These are phyloP conservation scores for Cladosporium sp. DNA, from an alignment of 2,329 filamentous ascomycete genomes.

Conservation along the genomic window DNA sequence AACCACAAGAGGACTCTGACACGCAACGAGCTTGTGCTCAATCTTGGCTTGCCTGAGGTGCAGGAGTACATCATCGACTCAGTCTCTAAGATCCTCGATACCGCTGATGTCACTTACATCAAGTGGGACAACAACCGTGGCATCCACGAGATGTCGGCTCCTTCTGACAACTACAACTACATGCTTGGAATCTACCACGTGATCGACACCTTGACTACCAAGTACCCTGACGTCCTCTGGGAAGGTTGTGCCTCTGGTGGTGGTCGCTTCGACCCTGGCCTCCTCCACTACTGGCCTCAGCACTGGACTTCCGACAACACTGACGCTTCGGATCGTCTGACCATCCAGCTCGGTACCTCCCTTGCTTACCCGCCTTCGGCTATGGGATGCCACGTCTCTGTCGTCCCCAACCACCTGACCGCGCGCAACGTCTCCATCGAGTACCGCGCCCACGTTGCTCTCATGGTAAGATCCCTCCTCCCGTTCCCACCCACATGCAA, in stretches of 20 bases:
- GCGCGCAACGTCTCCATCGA: constrained; percentile 56
- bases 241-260: constrained; percentile 67
- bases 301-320: constrained; percentile 67
- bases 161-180: constrained; percentile 58
- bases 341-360: constrained; percentile 65
- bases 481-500: not conserved
- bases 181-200: constrained; percentile 65
- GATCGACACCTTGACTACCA: constrained; percentile 59
- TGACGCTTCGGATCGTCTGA: constrained; percentile 60
- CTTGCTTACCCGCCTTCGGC: constrained; percentile 62
- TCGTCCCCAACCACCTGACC: constrained; percentile 60
- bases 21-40: constrained; percentile 62
- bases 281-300: constrained; percentile 40
- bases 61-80: constrained; percentile 62
- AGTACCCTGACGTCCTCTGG: constrained; percentile 63
- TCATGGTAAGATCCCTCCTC: constrained; percentile 48
- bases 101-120: constrained; percentile 58
- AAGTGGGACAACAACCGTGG: constrained; percentile 70
- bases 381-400: constrained; percentile 67
- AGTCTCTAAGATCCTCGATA: constrained; percentile 56
- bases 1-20: constrained; percentile 57
- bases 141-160: constrained; percentile 60
- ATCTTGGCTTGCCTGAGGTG: constrained; percentile 60
- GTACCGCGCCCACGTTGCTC: constrained; percentile 66
- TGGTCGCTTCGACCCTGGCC: constrained; percentile 61